Conservation (phyloP, 1,139 yeast species). For the Candida pseudoviswanathii region DNA sequence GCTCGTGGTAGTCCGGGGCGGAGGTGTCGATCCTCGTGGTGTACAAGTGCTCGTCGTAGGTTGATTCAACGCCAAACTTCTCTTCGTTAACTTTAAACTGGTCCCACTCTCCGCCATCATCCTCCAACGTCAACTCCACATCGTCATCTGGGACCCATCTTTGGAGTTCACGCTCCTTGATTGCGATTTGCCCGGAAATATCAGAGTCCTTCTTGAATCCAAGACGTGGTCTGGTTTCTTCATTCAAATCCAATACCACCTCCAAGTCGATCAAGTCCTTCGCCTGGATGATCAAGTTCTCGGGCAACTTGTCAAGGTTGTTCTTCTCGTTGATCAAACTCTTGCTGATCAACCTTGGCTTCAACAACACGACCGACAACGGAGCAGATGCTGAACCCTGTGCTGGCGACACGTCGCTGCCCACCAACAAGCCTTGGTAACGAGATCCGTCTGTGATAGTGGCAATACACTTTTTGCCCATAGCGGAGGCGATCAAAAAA, state of each 20-base stretch:
- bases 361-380: conserved; percentile 56
- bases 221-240: conserved; percentile 17
- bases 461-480: conserved; percentile 58
- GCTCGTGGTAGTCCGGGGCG: conserved; percentile 71
- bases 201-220: conserved; percentile 82
- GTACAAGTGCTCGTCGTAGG: conserved; percentile 86
- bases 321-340: conserved; percentile 38
- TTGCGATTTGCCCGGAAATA: conserved; percentile 55
- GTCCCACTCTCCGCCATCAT: conserved; percentile 64
- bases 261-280: conserved; percentile 69
- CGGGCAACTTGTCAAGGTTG: conserved; percentile 39
- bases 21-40: conserved; percentile 79
- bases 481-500: conserved; percentile 52
- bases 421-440: conserved; percentile 59
- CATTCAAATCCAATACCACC: conserved; percentile 43
- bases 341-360: conserved; percentile 36
- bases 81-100: conserved; percentile 89
- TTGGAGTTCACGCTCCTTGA: conserved; percentile 72
- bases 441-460: conserved; percentile 65
- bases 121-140: conserved; percentile 45
- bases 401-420: conserved; percentile 26
- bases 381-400: conserved; percentile 23
- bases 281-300: conserved; percentile 53
- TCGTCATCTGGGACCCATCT: conserved; percentile 81
- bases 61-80: conserved; percentile 85